Conservation (phyloP, 2,329 filamentous ascomycete species). For the Hypoxylon rubiginosum region DNA sequence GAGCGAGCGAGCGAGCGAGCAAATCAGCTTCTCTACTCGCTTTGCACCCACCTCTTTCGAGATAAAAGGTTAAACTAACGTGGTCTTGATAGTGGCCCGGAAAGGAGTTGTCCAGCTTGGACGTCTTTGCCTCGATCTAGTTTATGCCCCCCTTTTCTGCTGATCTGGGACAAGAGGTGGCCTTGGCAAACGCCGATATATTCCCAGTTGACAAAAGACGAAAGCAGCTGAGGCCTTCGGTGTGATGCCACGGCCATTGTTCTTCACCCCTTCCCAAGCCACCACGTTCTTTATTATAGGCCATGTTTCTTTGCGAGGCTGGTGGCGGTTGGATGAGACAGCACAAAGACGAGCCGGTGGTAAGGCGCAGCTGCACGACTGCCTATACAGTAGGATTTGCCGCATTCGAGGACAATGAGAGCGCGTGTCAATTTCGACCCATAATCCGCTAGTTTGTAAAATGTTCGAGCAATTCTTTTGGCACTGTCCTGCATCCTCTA, state of each 20-base stretch:
- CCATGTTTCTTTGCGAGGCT: slow-evolving; percentile 24
- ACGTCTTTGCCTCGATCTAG: slow-evolving; percentile 67
- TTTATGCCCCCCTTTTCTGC: not conserved
- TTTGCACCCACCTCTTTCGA: not conserved
- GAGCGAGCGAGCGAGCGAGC: too few relatives aligned
- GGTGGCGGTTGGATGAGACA: slow-evolving; percentile 4
- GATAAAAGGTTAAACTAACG: slow-evolving; percentile 10
- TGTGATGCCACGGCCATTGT: slow-evolving; percentile 18
- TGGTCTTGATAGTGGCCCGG: slow-evolving; percentile 56
- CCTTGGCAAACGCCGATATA: not conserved
- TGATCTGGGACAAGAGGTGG: not conserved
- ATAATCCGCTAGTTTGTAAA: slow-evolving; percentile 4
- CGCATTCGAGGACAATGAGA: slow-evolving; percentile 43
- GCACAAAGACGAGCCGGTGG: slow-evolving; percentile 40
- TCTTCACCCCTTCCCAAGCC: not conserved
- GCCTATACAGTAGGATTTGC: slow-evolving; percentile 14
- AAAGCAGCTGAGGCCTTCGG: slow-evolving; percentile 17
- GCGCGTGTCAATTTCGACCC: slow-evolving; percentile 6
- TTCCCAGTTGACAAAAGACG: slow-evolving; percentile 25
- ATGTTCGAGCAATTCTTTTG: slow-evolving; percentile 7
- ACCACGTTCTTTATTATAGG: slow-evolving; percentile 29
- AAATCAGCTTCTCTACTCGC: not conserved
- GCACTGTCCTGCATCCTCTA: not conserved
- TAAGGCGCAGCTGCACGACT: slow-evolving; percentile 8
- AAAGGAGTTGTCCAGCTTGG: slow-evolving; percentile 68